Base-by-base conservation (phyloP, 2,329 filamentous ascomycete genomes). In the Fragosphaeria purpurea region DNA sequence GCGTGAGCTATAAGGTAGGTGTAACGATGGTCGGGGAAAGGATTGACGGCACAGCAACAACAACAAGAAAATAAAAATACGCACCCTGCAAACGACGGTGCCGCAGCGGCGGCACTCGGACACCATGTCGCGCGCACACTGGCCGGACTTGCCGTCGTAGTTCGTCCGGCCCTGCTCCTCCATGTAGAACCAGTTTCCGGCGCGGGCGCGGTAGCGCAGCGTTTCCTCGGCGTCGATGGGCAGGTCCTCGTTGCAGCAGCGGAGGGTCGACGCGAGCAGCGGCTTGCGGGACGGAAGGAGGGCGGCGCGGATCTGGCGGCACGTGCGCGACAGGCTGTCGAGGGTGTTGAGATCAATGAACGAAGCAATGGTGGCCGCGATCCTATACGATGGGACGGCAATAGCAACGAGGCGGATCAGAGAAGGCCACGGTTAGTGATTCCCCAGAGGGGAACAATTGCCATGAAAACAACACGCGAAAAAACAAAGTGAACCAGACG, bases 51-150 rank as follows among this genome's bases (percentile, higher is more conserved):
- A 22, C 22, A 47, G 4, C 5, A 7, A 5, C 22, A 41, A 37
- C 11, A 13, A 46, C 30, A 11, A 5, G 5, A 22, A n/a, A 31
- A 2, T 3, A 30, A 41, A 47, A 34, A 66, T 30, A n/a, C 79
- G 65, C 76, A 94, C 89, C 68, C 91, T 79, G 66, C 91, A 97
- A 50, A 95, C 81, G 32, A 89, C 75, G 33, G 70, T 80, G 40
- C 77, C 78, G 64, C 91, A 97, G 55, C 83, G 78, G 50, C 88
- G 80, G 65, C 91, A 96, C 58, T 85, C 83, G 41, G 76, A 79
- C 5, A 97, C 91, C 79, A 95, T 79, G 65, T 96, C 91, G 54
- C 88, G 76, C 30, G 91, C 91, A 63, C 91, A 97, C 59, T 77
- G 76, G 5, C 86, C 83, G 33, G 86, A 75, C 66, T 88, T 91